phyloP scores from a whole-genome alignment of 2,329 filamentous ascomycete species.

The Metarhizium brunneum region DNA sequence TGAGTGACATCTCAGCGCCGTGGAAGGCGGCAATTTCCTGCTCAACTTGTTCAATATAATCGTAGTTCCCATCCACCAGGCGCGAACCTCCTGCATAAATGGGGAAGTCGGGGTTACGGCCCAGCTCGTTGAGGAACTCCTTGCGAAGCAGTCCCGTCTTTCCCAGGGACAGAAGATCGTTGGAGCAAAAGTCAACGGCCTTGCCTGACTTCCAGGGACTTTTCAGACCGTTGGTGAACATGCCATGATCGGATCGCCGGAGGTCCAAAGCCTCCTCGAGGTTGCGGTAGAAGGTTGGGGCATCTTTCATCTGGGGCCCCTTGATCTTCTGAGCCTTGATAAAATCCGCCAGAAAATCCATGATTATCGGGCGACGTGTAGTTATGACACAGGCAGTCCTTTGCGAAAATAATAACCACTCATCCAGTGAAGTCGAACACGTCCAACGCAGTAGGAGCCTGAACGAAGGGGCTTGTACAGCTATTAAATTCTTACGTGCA shows the following conservation, averaged over 20 bases:
- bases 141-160: slow-evolving; percentile 34
- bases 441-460: too few species aligned
- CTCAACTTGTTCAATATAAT: slow-evolving; percentile 40
- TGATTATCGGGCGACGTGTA: too few species aligned
- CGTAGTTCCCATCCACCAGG: slow-evolving; percentile 55
- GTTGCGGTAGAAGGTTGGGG: slow-evolving; percentile 10
- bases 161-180: slow-evolving; percentile 54
- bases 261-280: slow-evolving; percentile 23
- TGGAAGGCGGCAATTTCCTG: slow-evolving; percentile 51
- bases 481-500: too few species aligned
- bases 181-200: slow-evolving; percentile 51
- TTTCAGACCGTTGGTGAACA: slow-evolving; percentile 15
- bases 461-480: too few species aligned
- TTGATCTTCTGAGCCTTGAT: not conserved
- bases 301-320: not conserved
- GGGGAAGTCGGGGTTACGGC: slow-evolving; percentile 20
- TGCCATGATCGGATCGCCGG: slow-evolving; percentile 12
- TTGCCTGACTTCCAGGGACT: not conserved
- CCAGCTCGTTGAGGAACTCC: slow-evolving; percentile 35
- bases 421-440: too few species aligned
- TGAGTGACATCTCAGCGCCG: slow-evolving; percentile 42
- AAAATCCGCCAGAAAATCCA: too few species aligned
- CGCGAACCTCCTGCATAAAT: slow-evolving; percentile 47
- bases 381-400: too few species aligned
- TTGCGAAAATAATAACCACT: too few species aligned